Percentiles rank a stretch among this genome's conserved stretches.
phyloP scores from a whole-genome alignment of 2,329 filamentous ascomycete genomes.

The Gaeumannomyces tritici region DNA sequence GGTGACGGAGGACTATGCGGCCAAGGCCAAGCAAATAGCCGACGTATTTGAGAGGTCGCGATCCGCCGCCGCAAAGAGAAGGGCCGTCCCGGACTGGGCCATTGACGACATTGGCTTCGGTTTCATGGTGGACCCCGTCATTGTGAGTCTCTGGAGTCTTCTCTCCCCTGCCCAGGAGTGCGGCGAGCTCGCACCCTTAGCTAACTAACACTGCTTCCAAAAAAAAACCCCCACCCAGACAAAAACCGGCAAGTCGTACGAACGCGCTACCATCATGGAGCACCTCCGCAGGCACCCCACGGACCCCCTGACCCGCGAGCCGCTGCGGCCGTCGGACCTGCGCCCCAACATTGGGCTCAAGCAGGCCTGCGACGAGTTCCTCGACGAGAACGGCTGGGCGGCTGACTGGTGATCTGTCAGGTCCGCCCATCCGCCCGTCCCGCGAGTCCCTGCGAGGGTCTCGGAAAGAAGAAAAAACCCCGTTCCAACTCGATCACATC shows the following conservation, averaged over 20 bases:
- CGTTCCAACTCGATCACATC: too few species aligned
- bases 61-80: constrained; percentile 29
- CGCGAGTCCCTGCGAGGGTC: not conserved
- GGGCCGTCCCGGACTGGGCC: constrained; percentile 64
- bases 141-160: constrained; percentile 26
- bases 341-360: constrained; percentile 74
- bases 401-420: constrained; percentile 87
- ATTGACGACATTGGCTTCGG: constrained; percentile 69
- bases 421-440: not conserved
- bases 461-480: too few species aligned
- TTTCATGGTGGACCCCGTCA: constrained; percentile 62
- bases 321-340: constrained; percentile 58
- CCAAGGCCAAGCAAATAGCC: constrained; percentile 33
- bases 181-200: too few species aligned
- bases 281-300: constrained; percentile 66
- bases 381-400: constrained; percentile 83
- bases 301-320: constrained; percentile 78
- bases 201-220: not conserved
- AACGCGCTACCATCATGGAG: constrained; percentile 75
- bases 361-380: constrained; percentile 71
- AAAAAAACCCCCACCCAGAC: constrained; percentile 34
- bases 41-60: constrained; percentile 44
- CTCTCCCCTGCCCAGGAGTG: not conserved
- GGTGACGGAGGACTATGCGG: constrained; percentile 34
- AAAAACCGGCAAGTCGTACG: constrained; percentile 83